Evolutionary conservation across 2,329 filamentous ascomycete species (phyloP).

Genomic region (Neonectria magnoliae): DNA sequence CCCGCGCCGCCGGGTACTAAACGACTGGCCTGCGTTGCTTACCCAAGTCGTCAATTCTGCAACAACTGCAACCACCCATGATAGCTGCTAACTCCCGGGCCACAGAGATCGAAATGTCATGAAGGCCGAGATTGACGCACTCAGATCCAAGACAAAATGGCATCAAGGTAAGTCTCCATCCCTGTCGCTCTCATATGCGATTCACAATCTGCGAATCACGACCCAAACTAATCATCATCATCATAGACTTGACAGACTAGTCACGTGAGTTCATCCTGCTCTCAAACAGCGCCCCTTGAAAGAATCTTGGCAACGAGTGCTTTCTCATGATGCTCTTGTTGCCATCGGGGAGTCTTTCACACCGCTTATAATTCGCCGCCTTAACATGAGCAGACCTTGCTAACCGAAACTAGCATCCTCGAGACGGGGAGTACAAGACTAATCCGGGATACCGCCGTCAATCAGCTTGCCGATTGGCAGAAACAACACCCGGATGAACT

Average conservation of each 20-base stretch:
- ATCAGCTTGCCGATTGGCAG: constrained; percentile 96
- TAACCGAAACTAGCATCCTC: constrained; percentile 72
- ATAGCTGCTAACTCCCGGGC: constrained; percentile 27
- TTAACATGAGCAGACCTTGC: constrained; percentile 2
- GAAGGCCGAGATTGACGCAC: constrained; percentile 34
- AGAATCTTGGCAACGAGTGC: background rate
- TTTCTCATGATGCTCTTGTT: background rate
- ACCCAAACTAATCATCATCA: constrained; percentile 28
- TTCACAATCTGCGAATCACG: background rate
- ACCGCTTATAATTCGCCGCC: background rate
- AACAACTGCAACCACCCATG: constrained; percentile 2
- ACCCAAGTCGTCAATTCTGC: constrained; percentile 21
- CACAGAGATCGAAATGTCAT: constrained; percentile 43
- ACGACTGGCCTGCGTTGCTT: constrained; percentile 17
- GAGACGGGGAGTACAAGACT: constrained; percentile 97
- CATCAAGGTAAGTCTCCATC: constrained; percentile 60
- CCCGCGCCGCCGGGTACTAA: constrained; percentile 37
- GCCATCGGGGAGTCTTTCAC: background rate
- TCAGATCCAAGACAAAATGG: constrained; percentile 58
- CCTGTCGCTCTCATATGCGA: background rate
- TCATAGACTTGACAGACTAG: constrained; percentile 80
- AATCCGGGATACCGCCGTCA: constrained; percentile 95
- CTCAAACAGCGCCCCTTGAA: background rate
- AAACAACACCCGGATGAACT: constrained; percentile 98
- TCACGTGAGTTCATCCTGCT: constrained; percentile 73